These are phyloP conservation scores for Neopestalotiopsis sp. DNA, from an alignment of 2,329 filamentous ascomycete genomes.

Conservation along the genomic window DNA sequence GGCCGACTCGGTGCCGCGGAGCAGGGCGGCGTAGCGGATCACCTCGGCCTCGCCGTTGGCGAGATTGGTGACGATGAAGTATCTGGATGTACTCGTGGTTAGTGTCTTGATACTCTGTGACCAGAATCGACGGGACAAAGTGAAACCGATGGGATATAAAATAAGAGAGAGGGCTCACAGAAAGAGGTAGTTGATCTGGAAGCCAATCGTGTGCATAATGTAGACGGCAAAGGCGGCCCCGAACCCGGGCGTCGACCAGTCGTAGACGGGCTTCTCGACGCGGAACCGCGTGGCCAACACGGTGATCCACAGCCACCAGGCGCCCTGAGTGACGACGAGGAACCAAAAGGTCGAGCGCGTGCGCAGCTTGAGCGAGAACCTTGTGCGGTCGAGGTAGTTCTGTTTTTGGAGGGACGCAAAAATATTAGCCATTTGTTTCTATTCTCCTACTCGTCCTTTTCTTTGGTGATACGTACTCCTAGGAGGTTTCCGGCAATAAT, in stretches of 20 bases:
- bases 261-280: conserved; percentile 61
- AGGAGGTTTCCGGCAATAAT: conserved; percentile 69
- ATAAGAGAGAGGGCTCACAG: conserved; percentile 48
- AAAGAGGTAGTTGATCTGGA: conserved; percentile 77
- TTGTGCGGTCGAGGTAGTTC: conserved; percentile 63
- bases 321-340: conserved; percentile 65
- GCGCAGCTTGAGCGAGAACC: conserved; percentile 57
- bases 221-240: conserved; percentile 71
- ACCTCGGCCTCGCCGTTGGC: conserved; percentile 66
- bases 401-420: conserved; percentile 24
- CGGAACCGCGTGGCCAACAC: conserved; percentile 67
- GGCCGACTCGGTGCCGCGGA: conserved; percentile 74
- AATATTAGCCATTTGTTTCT: not conserved
- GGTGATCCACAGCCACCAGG: conserved; percentile 75
- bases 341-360: conserved; percentile 59
- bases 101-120: not conserved
- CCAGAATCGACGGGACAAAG: not conserved
- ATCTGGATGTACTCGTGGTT: conserved; percentile 43
- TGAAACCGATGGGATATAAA: no score
- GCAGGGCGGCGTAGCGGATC: conserved; percentile 69
- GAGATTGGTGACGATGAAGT: conserved; percentile 73
- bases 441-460: no score
- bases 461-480: conserved; percentile 48
- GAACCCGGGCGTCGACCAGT: conserved; percentile 69
- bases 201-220: conserved; percentile 68